These are phyloP conservation scores for Neurospora crassa DNA, from an alignment of 2,329 filamentous ascomycete genomes.

Conservation along the genomic window DNA sequence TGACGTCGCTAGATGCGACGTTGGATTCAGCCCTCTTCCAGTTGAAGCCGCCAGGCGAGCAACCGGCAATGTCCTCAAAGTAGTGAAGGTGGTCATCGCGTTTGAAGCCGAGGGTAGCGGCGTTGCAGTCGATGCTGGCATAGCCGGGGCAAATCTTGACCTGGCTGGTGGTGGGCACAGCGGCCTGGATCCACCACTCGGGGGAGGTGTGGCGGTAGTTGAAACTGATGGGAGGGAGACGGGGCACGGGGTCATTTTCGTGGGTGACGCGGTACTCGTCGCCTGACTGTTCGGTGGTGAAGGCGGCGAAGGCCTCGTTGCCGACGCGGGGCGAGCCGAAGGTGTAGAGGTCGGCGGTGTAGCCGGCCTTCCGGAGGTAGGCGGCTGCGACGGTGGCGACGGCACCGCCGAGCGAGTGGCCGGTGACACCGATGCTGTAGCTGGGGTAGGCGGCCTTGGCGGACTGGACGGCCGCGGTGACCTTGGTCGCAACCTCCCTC, in stretches of 20 bases:
- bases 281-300: slow-evolving; percentile 42
- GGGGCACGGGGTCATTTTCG: slow-evolving; percentile 55
- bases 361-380: slow-evolving; percentile 40
- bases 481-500: slow-evolving; percentile 37
- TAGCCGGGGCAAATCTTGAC: slow-evolving; percentile 39
- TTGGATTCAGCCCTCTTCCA: slow-evolving; percentile 11
- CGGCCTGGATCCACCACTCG: slow-evolving; percentile 53
- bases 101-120: slow-evolving; percentile 35
- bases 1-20: slow-evolving; percentile 6
- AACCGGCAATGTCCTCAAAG: slow-evolving; percentile 34
- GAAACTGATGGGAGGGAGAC: slow-evolving; percentile 51
- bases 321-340: slow-evolving; percentile 60
- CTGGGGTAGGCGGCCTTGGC: slow-evolving; percentile 37
- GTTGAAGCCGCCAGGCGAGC: slow-evolving; percentile 22
- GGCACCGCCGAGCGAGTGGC: slow-evolving; percentile 61
- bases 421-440: slow-evolving; percentile 49
- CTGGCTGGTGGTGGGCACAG: slow-evolving; percentile 26
- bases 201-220: slow-evolving; percentile 58
- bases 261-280: slow-evolving; percentile 58
- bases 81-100: slow-evolving; percentile 38
- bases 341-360: slow-evolving; percentile 48
- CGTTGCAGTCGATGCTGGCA: slow-evolving; percentile 41
- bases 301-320: slow-evolving; percentile 43
- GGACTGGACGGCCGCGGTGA: slow-evolving; percentile 32
- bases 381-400: slow-evolving; percentile 51